phyloP scores from a whole-genome alignment of 2,329 filamentous ascomycete species.

The Helotiales sp. region DNA sequence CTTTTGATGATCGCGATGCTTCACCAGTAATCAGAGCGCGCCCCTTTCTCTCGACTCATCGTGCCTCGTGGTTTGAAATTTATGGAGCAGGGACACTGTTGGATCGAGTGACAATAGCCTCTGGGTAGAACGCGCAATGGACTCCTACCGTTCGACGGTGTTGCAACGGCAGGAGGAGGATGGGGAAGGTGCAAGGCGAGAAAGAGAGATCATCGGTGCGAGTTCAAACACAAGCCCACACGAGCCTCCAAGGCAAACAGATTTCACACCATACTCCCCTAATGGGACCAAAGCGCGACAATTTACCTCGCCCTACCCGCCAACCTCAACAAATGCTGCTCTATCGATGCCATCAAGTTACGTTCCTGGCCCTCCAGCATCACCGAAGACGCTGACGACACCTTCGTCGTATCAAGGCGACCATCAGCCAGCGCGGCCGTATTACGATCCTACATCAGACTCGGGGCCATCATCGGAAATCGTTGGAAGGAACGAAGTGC shows the following conservation, averaged over 20 bases:
- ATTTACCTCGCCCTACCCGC: slow-evolving; percentile 34
- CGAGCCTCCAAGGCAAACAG: slow-evolving; percentile 27
- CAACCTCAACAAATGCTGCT: slow-evolving; percentile 26
- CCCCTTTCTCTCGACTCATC: neutral
- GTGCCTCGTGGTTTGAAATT: slow-evolving; percentile 6
- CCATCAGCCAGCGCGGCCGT: slow-evolving; percentile 38
- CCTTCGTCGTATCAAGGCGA: slow-evolving; percentile 33
- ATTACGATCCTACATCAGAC: slow-evolving; percentile 47
- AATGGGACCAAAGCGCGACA: slow-evolving; percentile 31
- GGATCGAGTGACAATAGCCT: slow-evolving; percentile 19
- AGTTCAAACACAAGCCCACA: slow-evolving; percentile 25
- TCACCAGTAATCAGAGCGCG: slow-evolving; percentile 16
- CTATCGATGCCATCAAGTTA: slow-evolving; percentile 27
- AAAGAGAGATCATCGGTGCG: slow-evolving; percentile 32
- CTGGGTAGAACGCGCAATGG: slow-evolving; percentile 26
- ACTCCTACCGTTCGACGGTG: slow-evolving; percentile 34
- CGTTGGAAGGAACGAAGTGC: slow-evolving; percentile 30
- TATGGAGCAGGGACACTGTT: slow-evolving; percentile 28
- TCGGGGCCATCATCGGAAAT: slow-evolving; percentile 40
- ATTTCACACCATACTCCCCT: slow-evolving; percentile 30
- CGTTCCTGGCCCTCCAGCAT: slow-evolving; percentile 30
- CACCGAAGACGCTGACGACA: slow-evolving; percentile 27
- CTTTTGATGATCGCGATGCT: slow-evolving; percentile 13
- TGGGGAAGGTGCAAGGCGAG: slow-evolving; percentile 29
- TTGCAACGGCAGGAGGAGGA: slow-evolving; percentile 33